phyloP scores from a whole-genome alignment of 305 asterid species.

The Striga hermonthica region DNA sequence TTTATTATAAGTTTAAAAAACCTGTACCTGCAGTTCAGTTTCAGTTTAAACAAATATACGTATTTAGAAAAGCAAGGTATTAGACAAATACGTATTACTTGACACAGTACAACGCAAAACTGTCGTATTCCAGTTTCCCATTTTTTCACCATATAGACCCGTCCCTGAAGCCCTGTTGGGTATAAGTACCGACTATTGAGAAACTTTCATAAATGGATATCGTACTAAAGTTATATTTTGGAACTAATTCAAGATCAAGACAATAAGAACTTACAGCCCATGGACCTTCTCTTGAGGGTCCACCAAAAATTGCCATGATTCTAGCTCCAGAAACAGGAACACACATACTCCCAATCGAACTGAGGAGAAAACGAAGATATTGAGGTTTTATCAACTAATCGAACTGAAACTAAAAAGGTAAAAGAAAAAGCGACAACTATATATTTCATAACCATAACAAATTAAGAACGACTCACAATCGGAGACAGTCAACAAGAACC shows the following conservation, averaged over 20 bases:
- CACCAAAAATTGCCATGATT: constrained; percentile 93
- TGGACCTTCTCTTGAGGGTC: constrained; percentile 95
- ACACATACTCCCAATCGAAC: constrained; percentile 88
- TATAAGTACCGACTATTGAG: not conserved
- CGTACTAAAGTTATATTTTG: constrained; percentile 6
- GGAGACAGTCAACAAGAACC: constrained; percentile 93
- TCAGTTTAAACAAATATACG: no score
- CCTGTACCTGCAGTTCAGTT: no score
- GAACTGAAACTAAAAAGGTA: not conserved
- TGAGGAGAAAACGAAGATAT: constrained; percentile 28
- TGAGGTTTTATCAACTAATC: constrained; percentile 26
- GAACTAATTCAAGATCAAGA: constrained; percentile 15
- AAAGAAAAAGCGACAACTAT: constrained; percentile 21
- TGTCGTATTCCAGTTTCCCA: constrained; percentile 9
- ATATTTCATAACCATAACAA: constrained; percentile 52
- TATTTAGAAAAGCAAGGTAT: not conserved
- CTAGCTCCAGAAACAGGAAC: constrained; percentile 98
- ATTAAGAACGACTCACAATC: constrained; percentile 91
- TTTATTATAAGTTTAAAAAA: no score
- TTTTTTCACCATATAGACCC: not conserved
- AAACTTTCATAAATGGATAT: not conserved
- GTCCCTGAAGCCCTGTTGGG: not conserved
- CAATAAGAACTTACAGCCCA: constrained; percentile 66
- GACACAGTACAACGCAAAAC: no score
- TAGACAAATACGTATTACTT: constrained; percentile 5